Evolutionary conservation across 768 basidiomycete genomes (phyloP).

Genomic region (Hericium coralloides): DNA sequence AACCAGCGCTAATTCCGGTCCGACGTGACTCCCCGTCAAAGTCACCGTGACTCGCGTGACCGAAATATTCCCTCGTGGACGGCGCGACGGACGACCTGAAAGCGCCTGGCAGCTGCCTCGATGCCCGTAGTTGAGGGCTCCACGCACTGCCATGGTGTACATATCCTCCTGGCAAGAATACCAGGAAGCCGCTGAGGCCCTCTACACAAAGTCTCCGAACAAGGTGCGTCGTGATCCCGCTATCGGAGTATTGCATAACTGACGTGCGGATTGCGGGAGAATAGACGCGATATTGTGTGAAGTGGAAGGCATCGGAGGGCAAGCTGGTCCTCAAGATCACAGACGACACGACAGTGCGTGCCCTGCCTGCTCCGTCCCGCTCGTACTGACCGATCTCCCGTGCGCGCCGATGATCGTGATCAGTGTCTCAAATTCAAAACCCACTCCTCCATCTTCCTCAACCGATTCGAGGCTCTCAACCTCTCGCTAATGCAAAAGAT

Average conservation of each 20-base stretch:
- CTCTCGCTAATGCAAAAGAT: slow-evolving; percentile 80
- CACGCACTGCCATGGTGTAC: slow-evolving; percentile 64
- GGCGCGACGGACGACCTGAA: not conserved
- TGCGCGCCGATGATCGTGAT: not conserved
- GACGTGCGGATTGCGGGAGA: not conserved
- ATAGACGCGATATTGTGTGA: slow-evolving; percentile 85
- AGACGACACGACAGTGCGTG: slow-evolving; percentile 75
- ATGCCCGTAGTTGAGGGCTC: slow-evolving; percentile 5
- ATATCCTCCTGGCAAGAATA: slow-evolving; percentile 86
- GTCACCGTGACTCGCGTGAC: not conserved
- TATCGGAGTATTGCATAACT: not conserved
- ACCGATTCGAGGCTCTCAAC: slow-evolving; percentile 92
- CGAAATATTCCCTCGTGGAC: not conserved
- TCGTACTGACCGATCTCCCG: not conserved
- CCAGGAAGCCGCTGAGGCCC: slow-evolving; percentile 80
- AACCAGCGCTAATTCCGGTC: not conserved
- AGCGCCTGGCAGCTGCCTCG: slow-evolving; percentile 1
- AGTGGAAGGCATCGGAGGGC: slow-evolving; percentile 82
- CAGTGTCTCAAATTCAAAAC: slow-evolving; percentile 98
- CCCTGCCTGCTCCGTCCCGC: not conserved
- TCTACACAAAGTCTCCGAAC: slow-evolving; percentile 74
- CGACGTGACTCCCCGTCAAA: not conserved
- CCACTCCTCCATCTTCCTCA: slow-evolving; percentile 87
- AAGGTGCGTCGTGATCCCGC: slow-evolving; percentile 39
- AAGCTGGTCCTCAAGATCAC: slow-evolving; percentile 92